A percentile compares a stretch with the other conserved stretches of the same genome.
These are phyloP conservation scores for Trichoderma parareesei DNA, from an alignment of 495 filamentous ascomycete species.

Conservation along the genomic window DNA sequence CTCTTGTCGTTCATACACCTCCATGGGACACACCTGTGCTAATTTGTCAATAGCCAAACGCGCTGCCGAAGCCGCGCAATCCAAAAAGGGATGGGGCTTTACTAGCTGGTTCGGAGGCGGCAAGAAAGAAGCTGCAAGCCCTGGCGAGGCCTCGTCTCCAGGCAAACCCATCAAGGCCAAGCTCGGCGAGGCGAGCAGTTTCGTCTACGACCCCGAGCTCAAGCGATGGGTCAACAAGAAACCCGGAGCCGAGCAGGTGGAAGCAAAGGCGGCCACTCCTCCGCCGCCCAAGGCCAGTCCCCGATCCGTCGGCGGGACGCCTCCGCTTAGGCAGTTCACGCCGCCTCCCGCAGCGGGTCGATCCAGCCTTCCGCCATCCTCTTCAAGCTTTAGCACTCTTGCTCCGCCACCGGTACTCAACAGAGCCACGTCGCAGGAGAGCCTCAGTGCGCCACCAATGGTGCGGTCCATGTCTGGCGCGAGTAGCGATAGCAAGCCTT, in stretches of 20 bases:
- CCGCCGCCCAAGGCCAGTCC: constrained; percentile 33
- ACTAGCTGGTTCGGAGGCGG: constrained; percentile 68
- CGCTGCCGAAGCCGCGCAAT: constrained; percentile 27
- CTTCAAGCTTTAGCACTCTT: neutral
- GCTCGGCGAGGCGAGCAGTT: constrained; percentile 85
- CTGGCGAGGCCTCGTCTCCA: constrained; percentile 24
- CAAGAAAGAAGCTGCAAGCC: constrained; percentile 55
- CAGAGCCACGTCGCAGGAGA: constrained; percentile 21
- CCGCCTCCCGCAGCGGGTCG: constrained; percentile 12
- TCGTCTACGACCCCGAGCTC: constrained; percentile 87
- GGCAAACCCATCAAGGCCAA: constrained; percentile 84
- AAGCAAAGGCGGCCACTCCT: constrained; percentile 37
- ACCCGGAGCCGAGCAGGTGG: constrained; percentile 46
- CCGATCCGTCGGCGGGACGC: constrained; percentile 27
- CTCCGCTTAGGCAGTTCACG: constrained; percentile 14
- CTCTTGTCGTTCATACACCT: neutral
- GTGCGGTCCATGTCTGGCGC: constrained; percentile 34
- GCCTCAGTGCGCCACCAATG: constrained; percentile 33
- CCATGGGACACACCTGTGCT: constrained; percentile 4
- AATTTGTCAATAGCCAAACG: constrained; percentile 32
- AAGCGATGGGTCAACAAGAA: constrained; percentile 99
- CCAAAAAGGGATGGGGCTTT: constrained; percentile 77
- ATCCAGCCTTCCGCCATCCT: constrained; percentile 25
- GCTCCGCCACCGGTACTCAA: constrained; percentile 24
- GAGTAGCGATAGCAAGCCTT: constrained; percentile 31